Conservation (phyloP, 2,329 filamentous ascomycete species). For the Aspergillaceae sp. region DNA sequence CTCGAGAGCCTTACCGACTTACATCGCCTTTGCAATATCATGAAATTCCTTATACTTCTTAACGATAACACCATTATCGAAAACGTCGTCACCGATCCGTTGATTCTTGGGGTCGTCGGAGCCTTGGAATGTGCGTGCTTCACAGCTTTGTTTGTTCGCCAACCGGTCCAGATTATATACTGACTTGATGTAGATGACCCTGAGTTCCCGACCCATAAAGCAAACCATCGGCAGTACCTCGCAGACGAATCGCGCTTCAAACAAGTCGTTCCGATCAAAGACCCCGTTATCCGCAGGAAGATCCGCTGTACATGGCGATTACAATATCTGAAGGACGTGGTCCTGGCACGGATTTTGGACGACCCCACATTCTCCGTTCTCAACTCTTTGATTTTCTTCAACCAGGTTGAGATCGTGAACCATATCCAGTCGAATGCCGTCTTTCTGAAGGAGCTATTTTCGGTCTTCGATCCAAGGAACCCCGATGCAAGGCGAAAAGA, state of each 20-base stretch:
- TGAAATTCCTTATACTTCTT: slow-evolving; percentile 89
- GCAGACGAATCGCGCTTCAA: slow-evolving; percentile 84
- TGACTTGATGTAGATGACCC: slow-evolving; percentile 59
- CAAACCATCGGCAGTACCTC: slow-evolving; percentile 90
- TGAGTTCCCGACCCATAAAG: slow-evolving; percentile 94
- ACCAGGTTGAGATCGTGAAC: slow-evolving; percentile 95
- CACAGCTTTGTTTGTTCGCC: no score
- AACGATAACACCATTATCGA: slow-evolving; percentile 96
- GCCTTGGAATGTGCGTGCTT: slow-evolving; percentile 66
- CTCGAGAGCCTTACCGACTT: slow-evolving; percentile 78
- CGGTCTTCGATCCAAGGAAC: slow-evolving; percentile 64
- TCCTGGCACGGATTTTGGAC: slow-evolving; percentile 88
- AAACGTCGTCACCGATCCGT: slow-evolving; percentile 79
- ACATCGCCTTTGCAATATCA: slow-evolving; percentile 90
- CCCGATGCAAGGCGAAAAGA: slow-evolving; percentile 67
- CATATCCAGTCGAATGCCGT: slow-evolving; percentile 74
- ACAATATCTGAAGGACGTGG: slow-evolving; percentile 97
- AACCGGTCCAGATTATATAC: neutral
- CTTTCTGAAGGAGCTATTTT: slow-evolving; percentile 80
- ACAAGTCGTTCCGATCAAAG: slow-evolving; percentile 88
- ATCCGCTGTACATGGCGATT: slow-evolving; percentile 94
- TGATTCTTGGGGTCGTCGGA: slow-evolving; percentile 85
- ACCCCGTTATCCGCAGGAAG: slow-evolving; percentile 71
- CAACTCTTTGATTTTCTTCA: slow-evolving; percentile 97
- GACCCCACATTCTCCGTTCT: slow-evolving; percentile 96